These are phyloP conservation scores for Nidula niveotomentosa DNA, from an alignment of 1,284 basidiomycete genomes.

Conservation along the genomic window DNA sequence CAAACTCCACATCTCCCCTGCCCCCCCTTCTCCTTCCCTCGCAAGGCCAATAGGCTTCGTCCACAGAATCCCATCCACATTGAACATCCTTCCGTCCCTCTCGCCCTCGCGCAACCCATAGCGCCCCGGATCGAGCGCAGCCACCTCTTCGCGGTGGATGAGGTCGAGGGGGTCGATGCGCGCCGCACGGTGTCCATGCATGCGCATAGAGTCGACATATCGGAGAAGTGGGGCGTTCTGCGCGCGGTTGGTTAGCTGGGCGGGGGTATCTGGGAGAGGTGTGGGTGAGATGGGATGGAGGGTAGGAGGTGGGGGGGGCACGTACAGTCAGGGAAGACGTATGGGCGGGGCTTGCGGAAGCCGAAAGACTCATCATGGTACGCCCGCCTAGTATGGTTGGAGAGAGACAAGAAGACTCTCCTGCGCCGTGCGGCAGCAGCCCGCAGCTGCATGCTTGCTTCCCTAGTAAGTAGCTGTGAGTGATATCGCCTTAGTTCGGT, in stretches of 20 bases:
- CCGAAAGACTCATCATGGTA: constrained; percentile 89
- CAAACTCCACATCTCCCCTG: constrained; percentile 67
- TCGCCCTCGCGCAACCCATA: constrained; percentile 69
- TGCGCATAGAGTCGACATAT: constrained; percentile 85
- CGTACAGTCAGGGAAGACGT: constrained; percentile 77
- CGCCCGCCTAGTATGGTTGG: not conserved
- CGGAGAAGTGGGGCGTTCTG: constrained; percentile 79
- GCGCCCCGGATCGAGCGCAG: constrained; percentile 75
- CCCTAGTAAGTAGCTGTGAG: too few relatives aligned
- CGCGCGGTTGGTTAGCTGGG: constrained; percentile 75
- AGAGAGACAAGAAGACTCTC: too few relatives aligned
- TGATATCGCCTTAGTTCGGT: too few relatives aligned
- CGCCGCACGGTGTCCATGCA: constrained; percentile 79
- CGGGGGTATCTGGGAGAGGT: constrained; percentile 56
- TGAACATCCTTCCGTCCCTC: constrained; percentile 34
- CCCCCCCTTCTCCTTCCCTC: constrained; percentile 43
- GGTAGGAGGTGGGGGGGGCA: constrained; percentile 10
- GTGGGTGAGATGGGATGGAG: not conserved
- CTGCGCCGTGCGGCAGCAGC: too few relatives aligned
- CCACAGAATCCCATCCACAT: constrained; percentile 84
- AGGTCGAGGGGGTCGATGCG: constrained; percentile 85
- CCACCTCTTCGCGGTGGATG: constrained; percentile 82
- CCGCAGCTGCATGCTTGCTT: too few relatives aligned
- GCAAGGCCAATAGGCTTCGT: constrained; percentile 28
- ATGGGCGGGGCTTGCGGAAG: constrained; percentile 66